Base-by-base conservation (phyloP, 257 asterid genomes). In the Capsicum chinense region DNA sequence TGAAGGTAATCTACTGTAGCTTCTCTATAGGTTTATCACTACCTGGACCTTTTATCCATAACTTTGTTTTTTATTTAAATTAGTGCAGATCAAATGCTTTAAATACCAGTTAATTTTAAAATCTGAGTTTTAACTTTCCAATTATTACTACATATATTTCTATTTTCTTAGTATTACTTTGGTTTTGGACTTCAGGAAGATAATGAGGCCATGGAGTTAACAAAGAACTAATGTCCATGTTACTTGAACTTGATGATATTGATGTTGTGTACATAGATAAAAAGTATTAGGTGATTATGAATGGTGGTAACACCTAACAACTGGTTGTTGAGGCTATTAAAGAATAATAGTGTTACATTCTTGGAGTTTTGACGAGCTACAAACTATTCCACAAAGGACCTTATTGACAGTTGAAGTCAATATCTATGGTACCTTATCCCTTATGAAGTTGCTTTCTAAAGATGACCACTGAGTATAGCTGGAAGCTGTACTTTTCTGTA, bases 131-230 rank as follows among this genome's bases (percentile, higher is more conserved):
- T n/a, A 50, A 48, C 47, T 74, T 74, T 21, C 10, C 47, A 74
- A 12, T 50, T 50, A 74, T 13, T 52, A 21, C 3, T 21, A 14
- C 19, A 6, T 16, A 52, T 74, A 7, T 52, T 21, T 39, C 5
- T 42, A 42, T 58, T 83, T 67, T 7, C 44, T 56, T 9, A 83
- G 68, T 13, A 47, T 14, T 86, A 15, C 6, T 82, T 50, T 81
- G 71, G 1, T 76, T 76, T 52, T 76, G 57, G 54, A 14, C 56
- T 86, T 82, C 87, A 95, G 99, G 98, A 92, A 42, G 98, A 94
- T 85, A 97, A 95, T 62, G 99, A 95, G 87, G 99, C 98, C 59
- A 90, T 91, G 98, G 97, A 94, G 84, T 90, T 94, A 95, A 93
- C 92, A 95, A 92, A 89, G 95, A 88, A 87, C 85, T 94, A 60